Percentiles rank a stretch among this genome's conserved stretches.
phyloP scores from a whole-genome alignment of 805 yeast species.

The Candida orba region DNA sequence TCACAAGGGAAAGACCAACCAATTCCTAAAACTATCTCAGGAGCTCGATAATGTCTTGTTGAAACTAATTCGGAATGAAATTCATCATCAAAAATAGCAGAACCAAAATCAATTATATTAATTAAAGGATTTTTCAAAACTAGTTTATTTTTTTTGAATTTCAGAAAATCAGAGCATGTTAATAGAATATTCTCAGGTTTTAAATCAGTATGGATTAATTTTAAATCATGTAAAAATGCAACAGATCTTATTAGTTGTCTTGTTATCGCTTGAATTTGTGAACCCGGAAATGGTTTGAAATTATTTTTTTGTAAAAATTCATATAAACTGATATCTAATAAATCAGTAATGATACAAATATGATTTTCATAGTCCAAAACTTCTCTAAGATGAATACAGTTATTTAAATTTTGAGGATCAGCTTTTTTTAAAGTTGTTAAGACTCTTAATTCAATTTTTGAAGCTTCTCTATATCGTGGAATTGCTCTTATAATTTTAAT shows the following conservation, averaged over 20 bases:
- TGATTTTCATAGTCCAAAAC: conserved; percentile 92
- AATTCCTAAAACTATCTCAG: conserved; percentile 88
- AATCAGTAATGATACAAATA: conserved; percentile 87
- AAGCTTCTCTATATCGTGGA: conserved; percentile 92
- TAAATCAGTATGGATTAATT: conserved; percentile 88
- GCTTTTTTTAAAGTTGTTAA: conserved; percentile 59
- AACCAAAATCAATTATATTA: conserved; percentile 94
- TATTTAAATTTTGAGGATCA: conserved; percentile 60
- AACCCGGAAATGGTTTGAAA: conserved; percentile 87
- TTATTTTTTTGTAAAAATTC: conserved; percentile 84
- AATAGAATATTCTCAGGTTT: conserved; percentile 88
- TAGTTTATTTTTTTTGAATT: conserved; percentile 23
- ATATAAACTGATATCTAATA: conserved; percentile 76
- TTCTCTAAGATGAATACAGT: conserved; percentile 80
- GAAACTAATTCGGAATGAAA: conserved; percentile 89
- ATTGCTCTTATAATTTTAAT: conserved; percentile 88
- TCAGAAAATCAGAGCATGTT: conserved; percentile 17
- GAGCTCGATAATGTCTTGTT: conserved; percentile 95
- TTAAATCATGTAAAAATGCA: conserved; percentile 82
- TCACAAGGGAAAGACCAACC: conserved; percentile 98
- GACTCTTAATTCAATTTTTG: conserved; percentile 84
- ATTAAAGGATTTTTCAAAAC: conserved; percentile 73
- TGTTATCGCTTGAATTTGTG: conserved; percentile 84
- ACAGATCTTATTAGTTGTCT: conserved; percentile 81
- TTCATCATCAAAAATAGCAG: conserved; percentile 90